Base-by-base conservation (phyloP, 495 filamentous ascomycete species). In the Amorphotheca resinae region DNA sequence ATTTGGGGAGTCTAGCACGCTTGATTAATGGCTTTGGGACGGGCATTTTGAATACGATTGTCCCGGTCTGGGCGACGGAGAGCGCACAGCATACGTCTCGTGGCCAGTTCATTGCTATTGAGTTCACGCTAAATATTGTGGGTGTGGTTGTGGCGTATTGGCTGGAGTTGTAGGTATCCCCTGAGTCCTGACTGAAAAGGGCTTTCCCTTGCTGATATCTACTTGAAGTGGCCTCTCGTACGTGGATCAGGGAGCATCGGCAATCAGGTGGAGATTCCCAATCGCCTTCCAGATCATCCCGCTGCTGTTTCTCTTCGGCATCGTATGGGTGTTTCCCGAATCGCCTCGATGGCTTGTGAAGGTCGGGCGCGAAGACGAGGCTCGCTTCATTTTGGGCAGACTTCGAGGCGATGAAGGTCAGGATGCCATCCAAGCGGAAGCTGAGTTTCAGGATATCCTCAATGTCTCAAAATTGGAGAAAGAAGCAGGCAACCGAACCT, bases 141-240 rank as follows among this genome's bases (percentile, higher is more conserved):
- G 80, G 80, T 55, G 78, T 84, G 3, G 78, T 82, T 2, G 62
- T 83, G 15, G 79, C 78, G 4, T 83, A 82, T 46, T 84, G 79
- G 80, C 63, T 84, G 18, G 79, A 82, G 53, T 84, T 77, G 39
- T 42, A 42, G 9, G 39, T 31, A 7, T n/a, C n/a, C 26, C 7
- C 15, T 20, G 15, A 9, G 7, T 11, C 14, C 4, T n/a, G n/a
- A n/a, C n/a, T n/a, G n/a, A n/a, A n/a, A n/a, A n/a, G 9, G 11
- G 14, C 6, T 14, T 23, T 3, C 38, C 2, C 14, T 14, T 3
- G 11, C 39, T 42, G 16, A 42, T 23, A 18, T 26, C 14, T 15
- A 12, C n/a, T n/a, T n/a, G 5, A 8, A 42, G 39, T 52, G 76
- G 74, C 8, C 59, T 74, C n/a, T 73, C 70, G 5, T 74, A 67